phyloP scores from a whole-genome alignment of 495 filamentous ascomycete genomes.

The Xylaria acuta region DNA sequence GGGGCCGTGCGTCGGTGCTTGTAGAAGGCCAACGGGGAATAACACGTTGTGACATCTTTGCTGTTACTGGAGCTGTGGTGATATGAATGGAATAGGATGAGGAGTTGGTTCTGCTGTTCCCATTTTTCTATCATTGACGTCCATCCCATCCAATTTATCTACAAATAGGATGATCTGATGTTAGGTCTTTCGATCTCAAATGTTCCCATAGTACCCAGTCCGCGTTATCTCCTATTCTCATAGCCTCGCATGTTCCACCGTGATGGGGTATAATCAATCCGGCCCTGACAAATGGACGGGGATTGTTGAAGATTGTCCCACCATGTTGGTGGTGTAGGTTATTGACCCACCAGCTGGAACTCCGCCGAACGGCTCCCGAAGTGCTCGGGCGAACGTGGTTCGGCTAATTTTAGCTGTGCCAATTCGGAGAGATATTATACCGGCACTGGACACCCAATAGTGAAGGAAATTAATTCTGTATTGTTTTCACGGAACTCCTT shows the following conservation, averaged over 20 bases:
- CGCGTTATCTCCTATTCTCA: not conserved
- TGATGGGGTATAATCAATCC: conserved; percentile 1
- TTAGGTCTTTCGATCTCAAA: too few species aligned
- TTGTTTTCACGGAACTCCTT: conserved; percentile 6
- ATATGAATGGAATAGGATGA: not conserved
- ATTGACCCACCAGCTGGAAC: not conserved
- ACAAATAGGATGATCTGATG: not conserved
- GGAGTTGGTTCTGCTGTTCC: not conserved
- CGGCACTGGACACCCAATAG: not conserved
- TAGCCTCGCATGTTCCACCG: not conserved
- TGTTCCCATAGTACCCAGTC: not conserved
- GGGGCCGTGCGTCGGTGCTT: conserved; percentile 48
- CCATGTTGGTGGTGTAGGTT: not conserved
- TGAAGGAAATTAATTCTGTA: not conserved
- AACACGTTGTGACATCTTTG: not conserved
- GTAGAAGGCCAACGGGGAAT: conserved; percentile 20
- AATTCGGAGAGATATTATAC: conserved; percentile 7
- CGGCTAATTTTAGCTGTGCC: not conserved
- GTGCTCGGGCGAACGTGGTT: not conserved
- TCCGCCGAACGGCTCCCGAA: conserved; percentile 16
- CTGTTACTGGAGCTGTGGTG: not conserved
- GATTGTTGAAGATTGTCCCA: not conserved
- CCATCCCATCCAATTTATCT: not conserved
- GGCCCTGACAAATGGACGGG: conserved; percentile 6
- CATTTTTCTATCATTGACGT: not conserved